Evolutionary conservation across 1,284 basidiomycete species (phyloP), one percentile per base, ranked within the genome.

Genomic region (Microbotryum lychnidis-dioicae): DNA sequence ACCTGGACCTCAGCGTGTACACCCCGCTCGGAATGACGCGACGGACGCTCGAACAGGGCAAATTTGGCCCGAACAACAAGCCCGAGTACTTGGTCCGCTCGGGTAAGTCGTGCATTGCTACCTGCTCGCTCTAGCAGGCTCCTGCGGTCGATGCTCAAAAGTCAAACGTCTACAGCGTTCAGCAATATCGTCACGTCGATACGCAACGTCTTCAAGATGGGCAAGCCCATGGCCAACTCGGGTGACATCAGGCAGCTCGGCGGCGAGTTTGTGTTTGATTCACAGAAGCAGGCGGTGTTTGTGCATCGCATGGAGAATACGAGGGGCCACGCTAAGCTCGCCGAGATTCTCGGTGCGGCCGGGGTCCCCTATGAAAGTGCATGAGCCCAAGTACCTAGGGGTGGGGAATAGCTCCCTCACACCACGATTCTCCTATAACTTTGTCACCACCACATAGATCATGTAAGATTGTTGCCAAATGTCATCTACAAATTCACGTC

Each of bases 1-100:
- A 87, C 66, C 82, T 83, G 1, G 76, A 76, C 2, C 25, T 14
- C 18, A 33, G 8, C 6, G 23, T 20, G 29, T 37, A 62, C 45
- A 44, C 50, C 52, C 63, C 58, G n/a, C 51, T 67, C 16, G 66
- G 66, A 23, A 65, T 66, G 67, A 68, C 67, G 12, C 46, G 57
- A n/a, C 51, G 61, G 23, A 66, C 62, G 44, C 55, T 64, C 10
- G 67, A 62, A 12, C 2, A 55, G 44, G 37, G 52, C 44, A 47
- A 45, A 6, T 52, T 51, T 9, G n/a, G 25, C 16, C 16, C 9
- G 12, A 9, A 42, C 14, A 42, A 16, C n/a, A 20, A 16, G 18
- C 67, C 67, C 6, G 62, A 66, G 49, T 68, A 68, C 50, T 25
- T 54, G 37, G 14, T 42, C 14, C 48, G 48, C 48, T 50, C 48